phyloP scores from a whole-genome alignment of 768 basidiomycete species.

The Gymnopilus dilepis region DNA sequence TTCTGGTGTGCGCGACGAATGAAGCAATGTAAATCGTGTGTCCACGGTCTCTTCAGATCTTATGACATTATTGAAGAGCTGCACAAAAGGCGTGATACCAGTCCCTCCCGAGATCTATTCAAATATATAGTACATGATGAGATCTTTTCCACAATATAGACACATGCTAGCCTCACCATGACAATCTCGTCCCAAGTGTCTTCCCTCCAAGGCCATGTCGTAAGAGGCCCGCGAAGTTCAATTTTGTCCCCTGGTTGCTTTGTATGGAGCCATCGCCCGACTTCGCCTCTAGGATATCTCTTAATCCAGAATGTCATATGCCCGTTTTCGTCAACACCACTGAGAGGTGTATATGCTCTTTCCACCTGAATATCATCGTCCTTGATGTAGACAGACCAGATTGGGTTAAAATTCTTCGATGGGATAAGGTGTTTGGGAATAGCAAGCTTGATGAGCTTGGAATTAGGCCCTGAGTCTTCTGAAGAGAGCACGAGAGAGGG shows the following conservation, averaged over 20 bases:
- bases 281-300: conserved; percentile 78
- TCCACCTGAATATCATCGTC: conserved; percentile 91
- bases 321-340: conserved; percentile 70
- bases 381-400: conserved; percentile 84
- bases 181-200: conserved; percentile 77
- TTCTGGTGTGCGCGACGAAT: conserved; percentile 62
- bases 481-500: conserved; percentile 62
- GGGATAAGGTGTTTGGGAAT: conserved; percentile 53
- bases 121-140: neutral
- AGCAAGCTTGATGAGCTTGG: conserved; percentile 67
- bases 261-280: conserved; percentile 82
- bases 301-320: conserved; percentile 83
- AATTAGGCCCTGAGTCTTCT: conserved; percentile 56
- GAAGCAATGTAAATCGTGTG: conserved; percentile 75
- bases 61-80: conserved; percentile 67
- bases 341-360: conserved; percentile 81
- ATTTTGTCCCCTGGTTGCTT: conserved; percentile 68
- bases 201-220: conserved; percentile 65
- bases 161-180: conserved; percentile 53
- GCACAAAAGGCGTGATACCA: conserved; percentile 86
- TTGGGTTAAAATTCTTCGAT: conserved; percentile 41
- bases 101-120: conserved; percentile 85
- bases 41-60: conserved; percentile 32
- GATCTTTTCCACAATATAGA: neutral
- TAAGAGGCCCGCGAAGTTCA: conserved; percentile 78